These are phyloP conservation scores for Pseudocercospora fijiensis DNA, from an alignment of 2,329 filamentous ascomycete genomes.

Conservation along the genomic window DNA sequence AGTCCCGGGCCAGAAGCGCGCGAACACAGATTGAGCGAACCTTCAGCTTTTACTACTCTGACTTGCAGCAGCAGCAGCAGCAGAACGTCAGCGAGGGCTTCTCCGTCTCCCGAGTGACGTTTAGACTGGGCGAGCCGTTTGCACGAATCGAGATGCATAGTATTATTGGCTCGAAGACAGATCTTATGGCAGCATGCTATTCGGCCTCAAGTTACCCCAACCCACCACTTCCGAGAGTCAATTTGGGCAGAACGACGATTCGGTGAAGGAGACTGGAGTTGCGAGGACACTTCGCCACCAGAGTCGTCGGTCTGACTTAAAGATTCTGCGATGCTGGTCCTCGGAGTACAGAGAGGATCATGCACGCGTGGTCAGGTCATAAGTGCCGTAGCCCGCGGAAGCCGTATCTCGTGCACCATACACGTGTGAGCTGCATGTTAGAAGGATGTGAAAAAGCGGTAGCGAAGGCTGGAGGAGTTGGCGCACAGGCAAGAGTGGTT, in stretches of 20 bases:
- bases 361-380: not conserved
- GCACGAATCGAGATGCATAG: not conserved
- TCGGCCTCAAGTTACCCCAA: not conserved
- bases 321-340: not conserved
- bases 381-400: not conserved
- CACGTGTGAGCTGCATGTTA: not conserved
- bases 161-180: not conserved
- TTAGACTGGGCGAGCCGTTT: not conserved
- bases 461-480: not conserved
- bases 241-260: not conserved
- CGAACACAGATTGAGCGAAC: not conserved
- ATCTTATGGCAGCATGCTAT: not conserved
- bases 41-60: not conserved
- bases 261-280: not conserved
- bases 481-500: not conserved
- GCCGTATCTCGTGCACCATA: not conserved
- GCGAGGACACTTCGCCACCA: not conserved
- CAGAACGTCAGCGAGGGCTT: not conserved
- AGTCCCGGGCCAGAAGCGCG: not conserved
- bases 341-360: too few relatives aligned
- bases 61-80: constrained; percentile 5
- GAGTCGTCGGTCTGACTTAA: not conserved
- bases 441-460: not conserved
- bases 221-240: not conserved
- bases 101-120: not conserved